Evolutionary conservation across 306 rosid species (phyloP).

Genomic region (Styphnolobium japonicum): DNA sequence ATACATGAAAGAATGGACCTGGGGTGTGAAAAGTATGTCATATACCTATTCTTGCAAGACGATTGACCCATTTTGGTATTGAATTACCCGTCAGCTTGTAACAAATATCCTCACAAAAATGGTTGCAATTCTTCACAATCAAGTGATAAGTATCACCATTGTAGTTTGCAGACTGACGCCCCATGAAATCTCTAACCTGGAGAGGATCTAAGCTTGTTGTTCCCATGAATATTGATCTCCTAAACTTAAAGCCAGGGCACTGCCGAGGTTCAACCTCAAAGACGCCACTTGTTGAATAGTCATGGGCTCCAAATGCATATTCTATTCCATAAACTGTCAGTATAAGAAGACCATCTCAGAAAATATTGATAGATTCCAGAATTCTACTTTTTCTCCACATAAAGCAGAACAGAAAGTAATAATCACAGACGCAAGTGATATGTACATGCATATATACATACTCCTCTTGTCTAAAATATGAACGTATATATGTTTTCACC

Average conservation of each 20-base stretch:
- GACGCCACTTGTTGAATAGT: constrained; percentile 83
- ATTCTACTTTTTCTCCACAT: neutral
- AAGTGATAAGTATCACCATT: constrained; percentile 82
- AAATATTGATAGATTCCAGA: neutral
- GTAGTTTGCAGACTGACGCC: constrained; percentile 66
- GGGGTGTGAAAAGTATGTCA: constrained; percentile 6
- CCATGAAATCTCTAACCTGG: constrained; percentile 88
- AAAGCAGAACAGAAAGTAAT: neutral
- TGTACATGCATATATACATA: neutral
- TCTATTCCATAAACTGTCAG: constrained; percentile 84
- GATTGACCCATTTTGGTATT: constrained; percentile 94
- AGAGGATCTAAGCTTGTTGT: constrained; percentile 84
- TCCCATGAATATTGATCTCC: constrained; percentile 87
- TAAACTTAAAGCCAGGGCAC: constrained; percentile 91
- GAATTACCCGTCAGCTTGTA: constrained; percentile 70
- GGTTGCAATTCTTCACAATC: constrained; percentile 91
- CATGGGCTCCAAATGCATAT: constrained; percentile 97
- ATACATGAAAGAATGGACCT: neutral
- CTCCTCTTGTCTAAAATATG: neutral
- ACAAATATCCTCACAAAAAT: constrained; percentile 82
- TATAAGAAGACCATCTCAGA: constrained; percentile 17
- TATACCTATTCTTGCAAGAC: constrained; percentile 86
- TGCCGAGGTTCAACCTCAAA: constrained; percentile 91
- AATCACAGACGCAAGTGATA: neutral
- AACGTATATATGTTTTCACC: neutral